Conservation (phyloP, 441 rosid species). For the Viola pubescens region DNA sequence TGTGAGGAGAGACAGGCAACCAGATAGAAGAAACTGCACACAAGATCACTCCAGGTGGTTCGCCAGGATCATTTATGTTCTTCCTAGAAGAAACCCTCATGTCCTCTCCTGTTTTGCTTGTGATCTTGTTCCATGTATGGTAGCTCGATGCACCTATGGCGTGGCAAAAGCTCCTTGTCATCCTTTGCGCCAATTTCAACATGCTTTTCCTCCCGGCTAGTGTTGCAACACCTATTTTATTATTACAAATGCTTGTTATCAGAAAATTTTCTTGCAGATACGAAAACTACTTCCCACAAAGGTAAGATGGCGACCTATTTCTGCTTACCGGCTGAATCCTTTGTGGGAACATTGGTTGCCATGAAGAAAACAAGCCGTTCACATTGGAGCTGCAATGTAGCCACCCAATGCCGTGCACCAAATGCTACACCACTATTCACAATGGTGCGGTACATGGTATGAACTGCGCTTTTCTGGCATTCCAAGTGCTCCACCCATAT, state of each 20-base stretch:
- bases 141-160: constrained; percentile 94
- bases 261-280: not conserved
- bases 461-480: constrained; percentile 64
- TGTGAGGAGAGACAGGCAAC: constrained; percentile 67
- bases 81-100: constrained; percentile 87
- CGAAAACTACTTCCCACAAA: not conserved
- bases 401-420: constrained; percentile 89
- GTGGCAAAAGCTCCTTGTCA: constrained; percentile 72
- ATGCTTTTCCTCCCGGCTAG: constrained; percentile 95
- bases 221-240: constrained; percentile 63
- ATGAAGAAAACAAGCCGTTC: constrained; percentile 89
- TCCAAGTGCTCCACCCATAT: constrained; percentile 92
- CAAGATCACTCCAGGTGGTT: constrained; percentile 76
- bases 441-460: constrained; percentile 61
- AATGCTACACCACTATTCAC: constrained; percentile 82
- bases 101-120: constrained; percentile 87
- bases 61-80: constrained; percentile 88
- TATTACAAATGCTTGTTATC: not conserved
- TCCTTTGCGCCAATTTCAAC: constrained; percentile 78
- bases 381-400: constrained; percentile 84
- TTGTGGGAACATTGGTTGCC: constrained; percentile 98
- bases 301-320: not conserved
- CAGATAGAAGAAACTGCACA: constrained; percentile 89
- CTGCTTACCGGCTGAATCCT: constrained; percentile 74
- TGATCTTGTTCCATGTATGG: constrained; percentile 73